Percentiles rank a stretch among this genome's conserved stretches.
phyloP scores from a whole-genome alignment of 768 basidiomycete genomes.

The Boletus vinaceobasis region DNA sequence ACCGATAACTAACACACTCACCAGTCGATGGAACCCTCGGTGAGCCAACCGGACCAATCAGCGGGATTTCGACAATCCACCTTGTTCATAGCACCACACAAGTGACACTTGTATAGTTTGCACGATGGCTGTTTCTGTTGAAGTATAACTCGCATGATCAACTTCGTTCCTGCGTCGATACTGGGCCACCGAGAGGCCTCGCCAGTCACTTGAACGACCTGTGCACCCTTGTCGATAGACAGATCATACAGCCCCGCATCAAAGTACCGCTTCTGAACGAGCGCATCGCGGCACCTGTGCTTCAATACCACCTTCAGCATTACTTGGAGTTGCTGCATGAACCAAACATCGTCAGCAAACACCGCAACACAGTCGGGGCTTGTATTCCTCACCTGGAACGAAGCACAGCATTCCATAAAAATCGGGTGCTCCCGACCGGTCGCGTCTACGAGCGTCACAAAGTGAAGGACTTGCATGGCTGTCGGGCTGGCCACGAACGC shows the following conservation, averaged over 20 bases:
- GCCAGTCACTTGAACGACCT: conserved; percentile 20
- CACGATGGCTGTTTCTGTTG: conserved; percentile 14
- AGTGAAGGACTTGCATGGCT: conserved; percentile 18
- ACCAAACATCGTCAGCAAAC: conserved; percentile 1
- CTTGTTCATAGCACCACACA: conserved; percentile 21
- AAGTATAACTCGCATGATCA: conserved; percentile 24
- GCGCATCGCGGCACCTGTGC: conserved; percentile 15
- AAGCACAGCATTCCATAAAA: conserved; percentile 23
- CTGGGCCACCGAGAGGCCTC: conserved; percentile 22
- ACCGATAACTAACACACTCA: not conserved
- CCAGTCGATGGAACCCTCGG: conserved; percentile 24
- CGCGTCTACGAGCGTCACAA: conserved; percentile 24
- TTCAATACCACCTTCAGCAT: conserved; percentile 17
- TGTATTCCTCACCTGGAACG: conserved; percentile 19
- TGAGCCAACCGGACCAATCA: conserved; percentile 21
- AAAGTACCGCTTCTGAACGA: conserved; percentile 23
- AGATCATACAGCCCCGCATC: conserved; percentile 24
- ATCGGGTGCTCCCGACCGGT: conserved; percentile 27
- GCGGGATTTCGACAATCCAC: conserved; percentile 10
- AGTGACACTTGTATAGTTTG: conserved; percentile 11
- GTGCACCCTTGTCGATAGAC: conserved; percentile 21
- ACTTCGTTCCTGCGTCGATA: conserved; percentile 23
- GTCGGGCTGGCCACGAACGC: conserved; percentile 14
- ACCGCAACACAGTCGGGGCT: too few species aligned
- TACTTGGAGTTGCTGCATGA: conserved; percentile 19